Evolutionary conservation across 1,284 basidiomycete genomes (phyloP), one percentile per base, ranked within the genome.

Genomic region (Irpex rosettiformis): DNA sequence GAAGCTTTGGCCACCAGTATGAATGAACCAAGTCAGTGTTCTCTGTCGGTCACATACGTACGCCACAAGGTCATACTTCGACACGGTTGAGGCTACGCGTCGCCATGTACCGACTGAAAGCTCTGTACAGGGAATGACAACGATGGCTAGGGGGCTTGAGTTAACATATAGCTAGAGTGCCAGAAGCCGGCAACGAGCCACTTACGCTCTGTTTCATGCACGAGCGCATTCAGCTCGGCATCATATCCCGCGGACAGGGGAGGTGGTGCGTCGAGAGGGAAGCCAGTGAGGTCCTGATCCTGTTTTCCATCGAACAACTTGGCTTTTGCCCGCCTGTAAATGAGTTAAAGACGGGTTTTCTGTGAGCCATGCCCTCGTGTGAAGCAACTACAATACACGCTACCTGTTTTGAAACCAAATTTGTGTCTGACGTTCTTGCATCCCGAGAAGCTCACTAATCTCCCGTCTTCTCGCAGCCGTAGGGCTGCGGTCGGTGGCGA

Each of bases 321-420:
- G 1, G 88, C 88, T 68, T 93, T 93, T 47, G 91, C 89, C 6
- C 91, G 86, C 61, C 89, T 91, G 56, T 37, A 37, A 2, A 37
- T 37, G 33, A 37, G 33, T 16, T n/a, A 63, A 25, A 25, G 52
- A 29, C 10, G 10, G 48, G 22, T 24, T 21, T 51, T 16, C 13
- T 10, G 18, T 45, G n/a, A 45, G 18, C 7, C 8, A 18, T 22
- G 43, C 43, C 16, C 18, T 18, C 18, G 13, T 7, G 43, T 45
- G 18, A n/a, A 22, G 7, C 7, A 37, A 16, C 6, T 37, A 37
- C 33, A 16, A 8, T 51, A 24, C 11, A 51, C 48, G 25, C 48
- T 62, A 89, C 89, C 90, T 79, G 67, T 93, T 93, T 70, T 93
- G 90, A 68, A 91, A 93, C 91, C 90, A 92, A 57, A 93, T 89